A percentile compares a stretch with the other conserved stretches of the same genome.
phyloP scores from a whole-genome alignment of 352 stramenopile species.

The Pythium sp. region DNA sequence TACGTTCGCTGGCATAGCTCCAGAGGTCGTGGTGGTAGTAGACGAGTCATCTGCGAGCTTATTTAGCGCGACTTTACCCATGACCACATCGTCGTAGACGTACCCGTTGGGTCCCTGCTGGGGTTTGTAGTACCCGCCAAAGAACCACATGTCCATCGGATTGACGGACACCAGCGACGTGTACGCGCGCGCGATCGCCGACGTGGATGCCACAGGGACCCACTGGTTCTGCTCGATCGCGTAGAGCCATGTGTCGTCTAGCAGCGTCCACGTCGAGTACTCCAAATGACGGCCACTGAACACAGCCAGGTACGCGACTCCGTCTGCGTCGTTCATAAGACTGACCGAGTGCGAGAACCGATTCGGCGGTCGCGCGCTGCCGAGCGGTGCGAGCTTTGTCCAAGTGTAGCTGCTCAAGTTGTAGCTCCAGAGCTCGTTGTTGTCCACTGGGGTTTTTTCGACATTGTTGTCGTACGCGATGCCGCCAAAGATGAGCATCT shows the following conservation, averaged over 20 bases:
- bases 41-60: background rate
- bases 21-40: background rate
- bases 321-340: slow-evolving; percentile 29
- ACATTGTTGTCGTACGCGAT: slow-evolving; percentile 58
- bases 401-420: slow-evolving; percentile 41
- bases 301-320: slow-evolving; percentile 41
- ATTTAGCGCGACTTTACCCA: slow-evolving; percentile 31
- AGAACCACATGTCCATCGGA: slow-evolving; percentile 63
- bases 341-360: slow-evolving; percentile 65
- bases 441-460: slow-evolving; percentile 35
- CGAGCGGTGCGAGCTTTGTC: slow-evolving; percentile 29
- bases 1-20: slow-evolving; percentile 1
- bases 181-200: slow-evolving; percentile 45
- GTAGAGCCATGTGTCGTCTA: slow-evolving; percentile 61
- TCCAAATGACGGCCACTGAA: slow-evolving; percentile 58
- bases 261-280: slow-evolving; percentile 43
- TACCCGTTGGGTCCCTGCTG: slow-evolving; percentile 54
- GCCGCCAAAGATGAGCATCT: slow-evolving; percentile 64
- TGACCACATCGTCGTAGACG: slow-evolving; percentile 67
- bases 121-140: slow-evolving; percentile 64
- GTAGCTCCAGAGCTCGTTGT: slow-evolving; percentile 67
- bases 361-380: slow-evolving; percentile 25
- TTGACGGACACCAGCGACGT: slow-evolving; percentile 55
- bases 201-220: slow-evolving; percentile 24
- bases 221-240: slow-evolving; percentile 43